Evolutionary conservation across 495 filamentous ascomycete genomes (phyloP).

Genomic region (Penicillium subrubescens): DNA sequence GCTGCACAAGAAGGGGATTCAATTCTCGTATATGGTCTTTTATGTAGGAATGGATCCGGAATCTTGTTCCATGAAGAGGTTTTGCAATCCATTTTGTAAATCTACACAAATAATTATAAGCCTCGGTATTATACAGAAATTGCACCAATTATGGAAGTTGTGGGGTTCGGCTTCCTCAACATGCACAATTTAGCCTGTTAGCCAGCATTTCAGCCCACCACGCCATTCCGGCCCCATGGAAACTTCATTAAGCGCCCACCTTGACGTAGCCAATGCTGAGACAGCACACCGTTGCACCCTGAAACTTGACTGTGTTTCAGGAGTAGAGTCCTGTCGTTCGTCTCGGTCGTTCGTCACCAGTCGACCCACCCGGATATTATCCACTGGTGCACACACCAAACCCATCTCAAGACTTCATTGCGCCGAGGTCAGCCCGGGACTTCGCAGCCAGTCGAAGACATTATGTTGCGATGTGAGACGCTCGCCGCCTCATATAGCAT

Average conservation of each 20-base stretch:
- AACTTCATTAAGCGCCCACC: conserved; percentile 1
- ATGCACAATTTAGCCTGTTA: not conserved
- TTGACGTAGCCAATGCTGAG: conserved; percentile 5
- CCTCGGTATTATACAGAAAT: not conserved
- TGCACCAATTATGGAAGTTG: not conserved
- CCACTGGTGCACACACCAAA: not conserved
- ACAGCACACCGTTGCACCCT: not conserved
- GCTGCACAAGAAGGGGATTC: not conserved
- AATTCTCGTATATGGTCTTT: conserved; percentile 5
- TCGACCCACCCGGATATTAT: not conserved
- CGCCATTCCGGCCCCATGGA: not conserved
- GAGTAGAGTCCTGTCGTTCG: conserved; percentile 5
- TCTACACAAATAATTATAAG: not conserved
- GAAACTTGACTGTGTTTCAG: conserved; percentile 15
- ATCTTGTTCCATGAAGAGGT: conserved; percentile 1
- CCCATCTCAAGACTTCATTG: not conserved
- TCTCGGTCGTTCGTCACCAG: not conserved
- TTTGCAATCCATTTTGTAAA: not conserved
- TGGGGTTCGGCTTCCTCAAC: conserved; percentile 10
- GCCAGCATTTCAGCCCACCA: conserved; percentile 3
- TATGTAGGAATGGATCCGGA: conserved; percentile 4
- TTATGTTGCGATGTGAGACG: not conserved
- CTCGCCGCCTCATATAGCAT: not conserved
- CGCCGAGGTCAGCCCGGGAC: not conserved
- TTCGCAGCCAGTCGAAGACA: not conserved